These are phyloP conservation scores for Candida boleticola DNA, from an alignment of 805 yeast genomes.

Conservation along the genomic window DNA sequence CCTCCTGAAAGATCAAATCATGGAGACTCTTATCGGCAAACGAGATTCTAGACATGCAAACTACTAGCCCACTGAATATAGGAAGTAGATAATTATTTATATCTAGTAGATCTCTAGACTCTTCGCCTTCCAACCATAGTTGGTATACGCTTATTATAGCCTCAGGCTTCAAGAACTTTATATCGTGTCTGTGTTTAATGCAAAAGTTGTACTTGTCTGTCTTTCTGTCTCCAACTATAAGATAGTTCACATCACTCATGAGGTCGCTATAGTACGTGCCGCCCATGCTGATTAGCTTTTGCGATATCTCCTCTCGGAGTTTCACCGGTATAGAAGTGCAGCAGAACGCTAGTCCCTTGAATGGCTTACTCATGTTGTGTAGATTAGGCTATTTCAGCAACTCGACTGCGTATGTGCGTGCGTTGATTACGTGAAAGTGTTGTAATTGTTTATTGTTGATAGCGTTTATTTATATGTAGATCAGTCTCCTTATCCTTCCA, in stretches of 20 bases:
- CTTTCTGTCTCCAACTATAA: conserved; percentile 57
- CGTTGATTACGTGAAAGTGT: too few relatives aligned
- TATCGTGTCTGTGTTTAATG: conserved; percentile 52
- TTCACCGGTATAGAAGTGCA: conserved; percentile 51
- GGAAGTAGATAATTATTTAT: conserved; percentile 30
- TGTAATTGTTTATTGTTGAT: too few relatives aligned
- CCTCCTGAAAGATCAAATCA: conserved; percentile 15
- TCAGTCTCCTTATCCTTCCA: too few relatives aligned
- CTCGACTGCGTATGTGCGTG: too few relatives aligned
- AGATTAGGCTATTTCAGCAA: not conserved
- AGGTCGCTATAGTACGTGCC: conserved; percentile 56
- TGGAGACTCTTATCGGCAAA: conserved; percentile 12
- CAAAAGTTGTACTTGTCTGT: conserved; percentile 57
- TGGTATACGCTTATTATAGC: conserved; percentile 44
- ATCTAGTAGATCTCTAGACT: conserved; percentile 20
- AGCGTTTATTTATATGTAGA: too few relatives aligned
- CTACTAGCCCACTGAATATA: conserved; percentile 42
- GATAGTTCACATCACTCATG: conserved; percentile 57
- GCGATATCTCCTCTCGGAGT: conserved; percentile 41
- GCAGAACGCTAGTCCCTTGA: conserved; percentile 51
- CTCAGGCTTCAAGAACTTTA: conserved; percentile 51
- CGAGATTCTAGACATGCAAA: conserved; percentile 45
- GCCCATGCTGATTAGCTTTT: conserved; percentile 54
- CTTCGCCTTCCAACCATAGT: conserved; percentile 54
- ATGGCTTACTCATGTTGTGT: conserved; percentile 27